Percentiles rank a stretch among this genome's conserved stretches.
Conservation (phyloP, 805 yeast species). For the Schizosaccharomyces osmophilus region DNA sequence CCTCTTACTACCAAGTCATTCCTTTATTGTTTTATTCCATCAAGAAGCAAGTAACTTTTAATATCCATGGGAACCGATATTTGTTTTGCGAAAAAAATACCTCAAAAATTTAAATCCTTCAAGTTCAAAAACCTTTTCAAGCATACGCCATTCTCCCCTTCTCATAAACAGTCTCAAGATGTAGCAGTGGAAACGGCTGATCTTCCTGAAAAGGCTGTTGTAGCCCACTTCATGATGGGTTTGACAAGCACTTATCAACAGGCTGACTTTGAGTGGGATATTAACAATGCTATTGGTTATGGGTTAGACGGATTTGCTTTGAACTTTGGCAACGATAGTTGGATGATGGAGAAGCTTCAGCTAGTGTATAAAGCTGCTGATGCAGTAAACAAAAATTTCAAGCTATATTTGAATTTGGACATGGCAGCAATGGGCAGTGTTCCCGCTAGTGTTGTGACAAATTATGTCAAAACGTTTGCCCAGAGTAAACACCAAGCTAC, state of each 20-base stretch:
- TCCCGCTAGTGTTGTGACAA: background rate
- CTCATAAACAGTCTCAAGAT: background rate
- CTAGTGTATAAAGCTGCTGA: background rate
- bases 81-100: no score
- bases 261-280: background rate
- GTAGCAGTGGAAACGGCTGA: background rate
- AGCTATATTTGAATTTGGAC: background rate
- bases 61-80: no score
- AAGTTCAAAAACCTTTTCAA: background rate
- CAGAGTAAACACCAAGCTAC: background rate
- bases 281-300: background rate
- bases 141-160: background rate
- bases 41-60: no score
- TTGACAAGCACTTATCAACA: background rate
- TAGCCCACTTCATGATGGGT: constrained; percentile 2
- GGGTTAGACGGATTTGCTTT: constrained; percentile 2
- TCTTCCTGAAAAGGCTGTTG: background rate
- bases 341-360: background rate
- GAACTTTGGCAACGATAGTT: constrained; percentile 1
- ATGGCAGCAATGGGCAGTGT: background rate
- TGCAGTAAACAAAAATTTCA: background rate
- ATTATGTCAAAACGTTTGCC: background rate
- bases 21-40: no score
- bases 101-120: no score
- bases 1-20: no score